These are phyloP conservation scores for Puccinia sorghi DNA, from an alignment of 1,284 basidiomycete species.

Conservation along the genomic window DNA sequence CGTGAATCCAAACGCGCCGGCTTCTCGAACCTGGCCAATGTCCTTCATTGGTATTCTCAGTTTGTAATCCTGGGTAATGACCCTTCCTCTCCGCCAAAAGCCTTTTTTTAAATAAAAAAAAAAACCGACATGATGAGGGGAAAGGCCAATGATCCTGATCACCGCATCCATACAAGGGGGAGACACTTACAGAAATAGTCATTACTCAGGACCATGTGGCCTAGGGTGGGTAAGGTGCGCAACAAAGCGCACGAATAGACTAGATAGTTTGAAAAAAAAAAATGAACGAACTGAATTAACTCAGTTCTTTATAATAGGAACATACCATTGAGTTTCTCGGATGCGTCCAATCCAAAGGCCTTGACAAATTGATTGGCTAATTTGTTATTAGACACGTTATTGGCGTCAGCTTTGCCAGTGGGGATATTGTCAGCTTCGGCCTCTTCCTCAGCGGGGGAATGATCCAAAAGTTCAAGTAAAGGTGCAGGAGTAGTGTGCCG, in stretches of 20 bases:
- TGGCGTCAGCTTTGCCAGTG: background rate
- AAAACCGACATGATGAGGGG: background rate
- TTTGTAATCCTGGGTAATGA: slow-evolving; percentile 52
- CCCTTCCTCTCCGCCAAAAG: slow-evolving; percentile 42
- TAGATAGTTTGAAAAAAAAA: slow-evolving; percentile 48
- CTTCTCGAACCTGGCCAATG: slow-evolving; percentile 53
- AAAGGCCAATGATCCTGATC: background rate
- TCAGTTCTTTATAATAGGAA: background rate
- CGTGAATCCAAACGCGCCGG: slow-evolving; percentile 54
- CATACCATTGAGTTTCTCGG: slow-evolving; percentile 35
- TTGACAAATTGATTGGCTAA: slow-evolving; percentile 34
- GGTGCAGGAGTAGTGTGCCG: slow-evolving; percentile 17
- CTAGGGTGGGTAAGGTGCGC: slow-evolving; percentile 54
- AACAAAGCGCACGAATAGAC: slow-evolving; percentile 54
- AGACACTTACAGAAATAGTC: slow-evolving; percentile 54
- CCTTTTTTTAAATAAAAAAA: slow-evolving; percentile 16
- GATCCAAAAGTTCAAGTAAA: slow-evolving; percentile 37
- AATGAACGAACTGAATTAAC: background rate
- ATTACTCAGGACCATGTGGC: slow-evolving; percentile 55
- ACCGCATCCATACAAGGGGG: background rate
- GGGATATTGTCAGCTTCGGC: slow-evolving; percentile 12
- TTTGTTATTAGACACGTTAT: slow-evolving; percentile 14
- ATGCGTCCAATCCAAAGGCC: slow-evolving; percentile 42
- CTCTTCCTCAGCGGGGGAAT: slow-evolving; percentile 19
- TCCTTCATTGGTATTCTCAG: slow-evolving; percentile 55